Conservation (phyloP, 1,284 basidiomycete species). For the Pseudozyma sp. region DNA sequence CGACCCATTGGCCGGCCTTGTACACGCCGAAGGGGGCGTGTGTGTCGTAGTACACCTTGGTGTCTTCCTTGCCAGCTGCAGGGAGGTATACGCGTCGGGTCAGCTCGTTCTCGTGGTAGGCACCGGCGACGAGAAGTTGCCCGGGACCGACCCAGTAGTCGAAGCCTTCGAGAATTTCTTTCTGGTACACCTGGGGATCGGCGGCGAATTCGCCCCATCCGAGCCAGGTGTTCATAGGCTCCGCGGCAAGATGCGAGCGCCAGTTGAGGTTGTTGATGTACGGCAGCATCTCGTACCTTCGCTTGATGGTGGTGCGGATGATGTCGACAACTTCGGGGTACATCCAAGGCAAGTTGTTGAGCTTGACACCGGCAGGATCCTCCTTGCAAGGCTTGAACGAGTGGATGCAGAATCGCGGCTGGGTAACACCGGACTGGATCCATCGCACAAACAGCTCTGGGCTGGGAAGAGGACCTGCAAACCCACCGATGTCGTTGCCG, state of each 20-base stretch:
- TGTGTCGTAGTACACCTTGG: conserved; percentile 43
- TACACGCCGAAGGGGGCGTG: conserved; percentile 33
- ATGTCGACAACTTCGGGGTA: conserved; percentile 70
- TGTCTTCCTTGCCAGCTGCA: conserved; percentile 56
- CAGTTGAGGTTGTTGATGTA: conserved; percentile 69
- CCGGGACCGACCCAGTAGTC: conserved; percentile 71
- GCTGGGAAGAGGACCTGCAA: conserved; percentile 70
- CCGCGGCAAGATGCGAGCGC: conserved; percentile 68
- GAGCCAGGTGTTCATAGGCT: conserved; percentile 70
- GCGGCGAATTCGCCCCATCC: conserved; percentile 70
- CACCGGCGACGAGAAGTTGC: conserved; percentile 68
- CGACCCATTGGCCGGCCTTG: conserved; percentile 42
- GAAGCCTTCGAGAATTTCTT: conserved; percentile 69
- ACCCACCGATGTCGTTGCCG: conserved; percentile 70
- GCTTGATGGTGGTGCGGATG: conserved; percentile 69
- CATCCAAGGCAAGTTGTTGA: conserved; percentile 71
- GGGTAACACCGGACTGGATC: conserved; percentile 70
- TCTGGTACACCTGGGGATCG: conserved; percentile 69
- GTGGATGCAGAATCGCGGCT: conserved; percentile 65
- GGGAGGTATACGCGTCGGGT: conserved; percentile 70
- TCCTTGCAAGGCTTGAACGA: conserved; percentile 70
- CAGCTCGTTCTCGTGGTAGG: conserved; percentile 67
- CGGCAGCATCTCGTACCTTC: conserved; percentile 70
- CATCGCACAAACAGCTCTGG: conserved; percentile 71
- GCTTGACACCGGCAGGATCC: conserved; percentile 67